Base-by-base conservation (phyloP, 2,329 filamentous ascomycete species). In the Lasiodiplodia gonubiensis region DNA sequence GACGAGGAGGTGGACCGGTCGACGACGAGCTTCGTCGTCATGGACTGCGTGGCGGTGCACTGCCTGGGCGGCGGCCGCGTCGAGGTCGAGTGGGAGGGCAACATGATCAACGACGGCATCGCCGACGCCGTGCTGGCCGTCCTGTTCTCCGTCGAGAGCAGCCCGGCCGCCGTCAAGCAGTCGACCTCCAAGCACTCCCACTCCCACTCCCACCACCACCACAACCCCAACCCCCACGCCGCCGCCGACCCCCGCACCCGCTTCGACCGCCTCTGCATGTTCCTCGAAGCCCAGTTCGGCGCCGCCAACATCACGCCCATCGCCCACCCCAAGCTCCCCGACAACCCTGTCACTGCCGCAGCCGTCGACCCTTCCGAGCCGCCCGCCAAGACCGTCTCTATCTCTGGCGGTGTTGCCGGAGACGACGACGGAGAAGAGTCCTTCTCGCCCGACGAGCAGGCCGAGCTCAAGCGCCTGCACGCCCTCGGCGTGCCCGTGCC, bases 71-170 rank as follows among this genome's bases (percentile, higher is more conserved):
- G 88, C 71, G 92, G 94, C 67, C 90, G 95, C 75, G 87, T 97
- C 6, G 93, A 96, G 77, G 84, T 98, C 2, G 93, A 97, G 80
- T 99, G 95, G 95, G 94, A 98, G 78, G 95, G 94, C 68, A 99
- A 98, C 77, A 92, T 97, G 82, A 90, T 97, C 75, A 99, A 98
- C 78, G 95, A 99, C 75, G 92, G 93, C 69, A 96, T 99, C 74
- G 95, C 95, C n/a, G 95, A 99, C 79, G 93, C 95, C 18, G 91
- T 98, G 66, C 92, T 98, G 85, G 93, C 93, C 0, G 93, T 97
- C 2, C 85, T 99, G 12, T 89, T 97, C 72, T 94, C 92, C 0
- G 92, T 97, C 25, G 95, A 99, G 80, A 96, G 91, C 79, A 97
- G 92, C 65, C 95, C 94, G 5, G 95, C 95, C 16, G 94, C 95